Evolutionary conservation across 495 filamentous ascomycete genomes (phyloP).

Genomic region (Podospora pseudopauciseta): DNA sequence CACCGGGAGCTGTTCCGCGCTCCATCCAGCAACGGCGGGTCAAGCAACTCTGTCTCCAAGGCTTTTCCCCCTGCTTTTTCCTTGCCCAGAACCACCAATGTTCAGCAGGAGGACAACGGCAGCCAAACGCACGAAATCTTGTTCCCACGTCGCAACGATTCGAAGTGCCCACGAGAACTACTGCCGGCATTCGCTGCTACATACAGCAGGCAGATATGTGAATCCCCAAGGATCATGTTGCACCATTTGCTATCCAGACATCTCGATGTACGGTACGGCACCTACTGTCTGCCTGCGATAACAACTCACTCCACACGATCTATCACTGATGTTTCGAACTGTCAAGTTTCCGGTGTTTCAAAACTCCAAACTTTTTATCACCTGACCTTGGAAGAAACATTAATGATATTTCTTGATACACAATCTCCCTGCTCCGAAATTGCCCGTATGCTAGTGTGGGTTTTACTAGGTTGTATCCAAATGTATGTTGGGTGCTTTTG

Average conservation of each 20-base stretch:
- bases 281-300: not conserved
- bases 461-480: not conserved
- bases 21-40: not conserved
- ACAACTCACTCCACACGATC: not conserved
- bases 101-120: not conserved
- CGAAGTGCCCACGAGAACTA: not conserved
- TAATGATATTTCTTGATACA: not conserved
- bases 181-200: not conserved
- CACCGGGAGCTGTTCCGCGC: not conserved
- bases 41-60: too few relatives aligned
- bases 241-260: not conserved
- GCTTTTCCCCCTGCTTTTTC: not conserved
- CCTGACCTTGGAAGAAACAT: not conserved
- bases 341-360: not conserved
- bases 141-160: not conserved
- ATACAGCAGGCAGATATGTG: not conserved
- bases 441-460: not conserved
- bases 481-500: not conserved
- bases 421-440: not conserved
- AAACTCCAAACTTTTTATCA: not conserved
- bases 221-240: not conserved
- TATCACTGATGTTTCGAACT: not conserved
- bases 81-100: not conserved
- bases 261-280: not conserved
- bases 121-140: not conserved